These are phyloP conservation scores for Diaporthe caulivora DNA, from an alignment of 2,329 filamentous ascomycete species.

Conservation along the genomic window DNA sequence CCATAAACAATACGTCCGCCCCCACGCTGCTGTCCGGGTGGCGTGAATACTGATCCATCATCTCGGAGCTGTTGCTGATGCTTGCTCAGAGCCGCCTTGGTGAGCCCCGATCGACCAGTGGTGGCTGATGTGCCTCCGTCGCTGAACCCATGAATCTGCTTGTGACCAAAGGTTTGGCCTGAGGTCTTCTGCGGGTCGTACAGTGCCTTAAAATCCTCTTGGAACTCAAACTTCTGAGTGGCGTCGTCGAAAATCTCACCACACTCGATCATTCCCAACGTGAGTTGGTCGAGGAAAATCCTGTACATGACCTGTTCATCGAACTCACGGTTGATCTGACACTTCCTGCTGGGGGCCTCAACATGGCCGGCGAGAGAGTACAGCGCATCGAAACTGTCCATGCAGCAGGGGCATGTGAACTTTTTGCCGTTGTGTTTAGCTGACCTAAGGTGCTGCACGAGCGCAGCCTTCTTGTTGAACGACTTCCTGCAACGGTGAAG, in stretches of 20 bases:
- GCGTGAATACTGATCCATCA: background rate
- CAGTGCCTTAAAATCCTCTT: slow-evolving; percentile 23
- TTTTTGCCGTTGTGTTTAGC: slow-evolving; percentile 52
- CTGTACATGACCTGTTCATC: slow-evolving; percentile 51
- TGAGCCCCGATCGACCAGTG: background rate
- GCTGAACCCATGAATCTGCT: slow-evolving; percentile 20
- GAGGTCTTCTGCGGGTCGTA: slow-evolving; percentile 44
- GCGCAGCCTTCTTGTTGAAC: slow-evolving; percentile 49
- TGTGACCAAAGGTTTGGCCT: slow-evolving; percentile 16
- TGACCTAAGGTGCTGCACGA: slow-evolving; percentile 60
- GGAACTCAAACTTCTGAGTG: slow-evolving; percentile 50
- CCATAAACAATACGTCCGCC: background rate
- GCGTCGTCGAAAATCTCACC: slow-evolving; percentile 50
- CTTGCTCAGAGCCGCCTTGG: slow-evolving; percentile 1
- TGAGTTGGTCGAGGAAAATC: slow-evolving; percentile 54
- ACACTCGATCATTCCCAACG: slow-evolving; percentile 53
- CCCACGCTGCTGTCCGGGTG: background rate
- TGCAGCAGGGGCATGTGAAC: slow-evolving; percentile 61
- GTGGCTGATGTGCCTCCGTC: background rate
- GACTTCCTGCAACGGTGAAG: slow-evolving; percentile 51
- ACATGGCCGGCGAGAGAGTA: slow-evolving; percentile 61
- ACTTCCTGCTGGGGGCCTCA: slow-evolving; percentile 57
- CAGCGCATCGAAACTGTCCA: slow-evolving; percentile 54
- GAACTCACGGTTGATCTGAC: slow-evolving; percentile 54
- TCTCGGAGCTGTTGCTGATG: background rate